Conservation (phyloP, 768 basidiomycete species). For the Glaciozyma martinii region DNA sequence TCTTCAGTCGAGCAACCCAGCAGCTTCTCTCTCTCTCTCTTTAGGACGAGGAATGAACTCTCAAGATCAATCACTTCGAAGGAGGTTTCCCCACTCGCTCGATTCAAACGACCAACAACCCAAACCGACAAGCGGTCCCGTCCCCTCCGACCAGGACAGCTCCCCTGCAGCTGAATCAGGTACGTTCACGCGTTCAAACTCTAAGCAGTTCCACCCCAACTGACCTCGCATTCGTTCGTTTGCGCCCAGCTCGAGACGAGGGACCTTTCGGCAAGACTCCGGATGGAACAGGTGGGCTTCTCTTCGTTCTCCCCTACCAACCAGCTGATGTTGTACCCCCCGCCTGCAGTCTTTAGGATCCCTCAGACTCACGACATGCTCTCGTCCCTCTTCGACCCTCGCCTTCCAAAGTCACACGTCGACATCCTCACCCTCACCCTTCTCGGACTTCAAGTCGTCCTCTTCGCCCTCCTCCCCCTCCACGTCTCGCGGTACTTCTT, state of each 20-base stretch:
- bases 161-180: neutral
- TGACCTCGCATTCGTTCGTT: neutral
- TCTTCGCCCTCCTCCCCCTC: slow-evolving; percentile 60
- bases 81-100: no score
- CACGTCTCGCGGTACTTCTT: slow-evolving; percentile 58
- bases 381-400: slow-evolving; percentile 72
- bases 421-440: slow-evolving; percentile 76
- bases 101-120: no score
- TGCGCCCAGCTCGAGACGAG: slow-evolving; percentile 41
- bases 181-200: neutral
- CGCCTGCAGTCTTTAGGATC: slow-evolving; percentile 70
- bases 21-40: no score
- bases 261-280: slow-evolving; percentile 78
- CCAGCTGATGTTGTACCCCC: no score
- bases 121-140: no score
- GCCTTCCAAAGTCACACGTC: slow-evolving; percentile 75
- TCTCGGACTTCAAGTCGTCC: slow-evolving; percentile 63
- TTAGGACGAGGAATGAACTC: no score
- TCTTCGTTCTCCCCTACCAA: no score
- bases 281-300: slow-evolving; percentile 22
- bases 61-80: no score
- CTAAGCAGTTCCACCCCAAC: neutral
- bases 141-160: neutral
- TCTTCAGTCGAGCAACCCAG: no score
- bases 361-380: slow-evolving; percentile 86